Evolutionary conservation across 108 stramenopile species (phyloP).

Genomic region (Cyclostephanos invisitatus): DNA sequence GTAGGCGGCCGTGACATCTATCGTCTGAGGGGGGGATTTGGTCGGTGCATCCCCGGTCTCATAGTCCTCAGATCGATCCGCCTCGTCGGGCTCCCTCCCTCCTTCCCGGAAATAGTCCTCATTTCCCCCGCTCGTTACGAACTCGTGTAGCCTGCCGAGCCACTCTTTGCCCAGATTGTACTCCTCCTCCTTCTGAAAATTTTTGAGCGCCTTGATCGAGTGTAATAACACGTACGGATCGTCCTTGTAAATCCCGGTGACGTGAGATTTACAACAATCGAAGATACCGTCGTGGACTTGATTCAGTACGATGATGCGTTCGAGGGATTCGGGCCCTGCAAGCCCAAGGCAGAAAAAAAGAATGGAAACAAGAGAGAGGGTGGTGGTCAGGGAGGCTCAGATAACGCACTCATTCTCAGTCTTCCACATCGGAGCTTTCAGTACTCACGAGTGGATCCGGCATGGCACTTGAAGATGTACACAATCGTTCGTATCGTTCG

Average conservation of each 20-base stretch:
- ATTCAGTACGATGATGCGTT: constrained; percentile 33
- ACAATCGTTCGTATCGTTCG: not conserved
- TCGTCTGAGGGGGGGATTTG: not conserved
- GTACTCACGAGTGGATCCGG: constrained; percentile 51
- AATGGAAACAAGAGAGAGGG: not conserved
- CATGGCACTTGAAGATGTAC: constrained; percentile 31
- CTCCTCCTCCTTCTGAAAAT: constrained; percentile 32
- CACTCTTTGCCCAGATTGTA: constrained; percentile 32
- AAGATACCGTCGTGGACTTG: constrained; percentile 35
- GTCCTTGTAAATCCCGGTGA: constrained; percentile 33
- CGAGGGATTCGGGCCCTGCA: constrained; percentile 42
- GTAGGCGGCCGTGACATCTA: constrained; percentile 54
- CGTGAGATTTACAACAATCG: constrained; percentile 5
- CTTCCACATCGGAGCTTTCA: not conserved
- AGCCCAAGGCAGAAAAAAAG: not conserved
- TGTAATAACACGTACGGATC: constrained; percentile 50
- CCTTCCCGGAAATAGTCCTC: constrained; percentile 23
- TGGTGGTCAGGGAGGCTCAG: not conserved
- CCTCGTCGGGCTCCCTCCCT: not conserved
- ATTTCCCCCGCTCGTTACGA: constrained; percentile 34
- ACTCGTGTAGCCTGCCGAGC: constrained; percentile 31
- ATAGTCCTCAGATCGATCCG: not conserved
- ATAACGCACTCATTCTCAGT: not conserved
- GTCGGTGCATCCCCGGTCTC: constrained; percentile 2
- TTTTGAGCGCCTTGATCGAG: constrained; percentile 48